Evolutionary conservation across 139 green algal genomes (phyloP).

Genomic region (Gonium pectorale): DNA sequence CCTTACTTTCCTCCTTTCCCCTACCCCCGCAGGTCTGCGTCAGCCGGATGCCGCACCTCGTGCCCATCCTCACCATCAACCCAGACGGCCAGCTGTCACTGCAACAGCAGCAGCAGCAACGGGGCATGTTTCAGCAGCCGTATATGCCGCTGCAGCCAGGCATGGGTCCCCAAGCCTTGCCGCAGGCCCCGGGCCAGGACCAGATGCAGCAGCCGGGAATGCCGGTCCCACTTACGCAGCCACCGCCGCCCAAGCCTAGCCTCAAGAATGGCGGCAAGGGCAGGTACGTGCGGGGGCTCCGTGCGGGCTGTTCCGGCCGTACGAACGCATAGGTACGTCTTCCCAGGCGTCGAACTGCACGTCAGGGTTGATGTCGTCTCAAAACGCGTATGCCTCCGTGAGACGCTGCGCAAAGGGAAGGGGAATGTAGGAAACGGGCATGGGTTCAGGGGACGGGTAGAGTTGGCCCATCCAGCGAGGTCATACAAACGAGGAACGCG

Average conservation of each 20-base stretch:
- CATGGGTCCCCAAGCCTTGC: no score
- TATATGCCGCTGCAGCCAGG: background rate
- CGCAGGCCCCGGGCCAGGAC: background rate
- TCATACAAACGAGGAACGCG: no score
- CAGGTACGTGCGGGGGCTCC: no score
- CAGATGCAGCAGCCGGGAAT: background rate
- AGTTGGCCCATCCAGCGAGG: no score
- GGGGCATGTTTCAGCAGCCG: background rate
- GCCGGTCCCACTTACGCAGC: background rate
- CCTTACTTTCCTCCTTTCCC: no score
- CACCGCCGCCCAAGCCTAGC: conserved; percentile 13
- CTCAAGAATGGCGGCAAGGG: conserved; percentile 26
- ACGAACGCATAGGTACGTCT: no score
- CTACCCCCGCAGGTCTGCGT: conserved; percentile 55
- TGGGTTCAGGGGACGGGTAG: no score
- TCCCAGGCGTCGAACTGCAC: no score
- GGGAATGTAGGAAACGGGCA: no score
- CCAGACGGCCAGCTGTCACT: background rate
- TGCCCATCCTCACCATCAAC: conserved; percentile 60
- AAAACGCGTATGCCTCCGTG: no score
- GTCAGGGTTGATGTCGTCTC: no score
- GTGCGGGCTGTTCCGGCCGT: background rate
- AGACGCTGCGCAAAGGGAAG: no score
- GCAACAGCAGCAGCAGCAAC: conserved; percentile 7
- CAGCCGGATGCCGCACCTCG: conserved; percentile 52